Evolutionary conservation across 2,329 filamentous ascomycete genomes (phyloP), one percentile per base, ranked within the genome.

Genomic region (Verticillium isaacii): DNA sequence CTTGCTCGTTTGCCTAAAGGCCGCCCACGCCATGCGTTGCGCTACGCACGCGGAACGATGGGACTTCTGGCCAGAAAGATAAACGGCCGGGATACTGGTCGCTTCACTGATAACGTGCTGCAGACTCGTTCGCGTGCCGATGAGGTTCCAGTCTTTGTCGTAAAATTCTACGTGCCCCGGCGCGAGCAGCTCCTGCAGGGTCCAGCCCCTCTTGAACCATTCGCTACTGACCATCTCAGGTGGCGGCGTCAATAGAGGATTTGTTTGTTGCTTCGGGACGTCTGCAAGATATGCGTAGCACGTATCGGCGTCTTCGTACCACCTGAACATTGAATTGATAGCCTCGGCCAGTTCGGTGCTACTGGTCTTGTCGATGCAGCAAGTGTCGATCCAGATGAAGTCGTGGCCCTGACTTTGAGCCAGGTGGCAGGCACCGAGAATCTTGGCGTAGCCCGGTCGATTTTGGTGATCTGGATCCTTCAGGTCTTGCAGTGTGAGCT

Each of bases 1-100:
- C 8, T 69, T 62, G 2, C 62, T 70, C 1, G 69, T 72, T 29
- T 64, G 29, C 23, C 72, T 61, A 2, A 56, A 52, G 2, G 72
- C 65, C n/a, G 69, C 71, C 73, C 72, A 75, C 2, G 68, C 73
- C 72, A 74, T 73, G 29, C 66, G 66, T 12, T 63, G 56, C 4
- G 71, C 70, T 2, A 67, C 56, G 6, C 63, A 65, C 6, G 57
- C 60, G 1, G 36, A 36, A 2, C n/a, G 15, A 19, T 39, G 19
- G 23, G 37, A n/a, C 12, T n/a, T 39, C 19, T 39, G 25, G 9
- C 56, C 56, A 7, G 37, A 39, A 8, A 58, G 14, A 36, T 32
- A 58, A 5, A 11, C 32, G n/a, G 15, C 11, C 0, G 56, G 56
- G 8, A 58, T 58, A 1, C 56, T 19, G 3, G 56, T 39, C 15